phyloP scores from a whole-genome alignment of 257 asterid genomes.

The Solanum appendiculatum region DNA sequence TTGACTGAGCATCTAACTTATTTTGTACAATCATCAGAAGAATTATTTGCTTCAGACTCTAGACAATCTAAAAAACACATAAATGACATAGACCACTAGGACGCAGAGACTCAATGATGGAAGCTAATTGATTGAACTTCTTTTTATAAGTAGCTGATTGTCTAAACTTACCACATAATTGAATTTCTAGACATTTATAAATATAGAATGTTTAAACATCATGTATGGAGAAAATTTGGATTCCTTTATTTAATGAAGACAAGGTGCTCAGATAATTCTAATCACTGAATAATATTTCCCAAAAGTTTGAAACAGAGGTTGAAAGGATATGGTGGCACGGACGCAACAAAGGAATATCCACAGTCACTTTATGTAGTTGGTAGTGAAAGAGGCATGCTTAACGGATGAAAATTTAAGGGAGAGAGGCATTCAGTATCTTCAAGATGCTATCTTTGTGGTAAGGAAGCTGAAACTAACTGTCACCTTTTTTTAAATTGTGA shows the following conservation, averaged over 20 bases:
- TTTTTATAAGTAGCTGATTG: not conserved
- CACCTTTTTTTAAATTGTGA: not conserved
- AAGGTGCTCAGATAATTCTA: not conserved
- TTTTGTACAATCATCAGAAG: not conserved
- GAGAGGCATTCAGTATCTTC: not conserved
- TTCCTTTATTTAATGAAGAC: not conserved
- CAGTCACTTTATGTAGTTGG: not conserved
- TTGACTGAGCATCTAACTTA: not conserved
- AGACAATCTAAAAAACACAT: not conserved
- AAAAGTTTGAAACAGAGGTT: not conserved
- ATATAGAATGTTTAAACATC: not conserved
- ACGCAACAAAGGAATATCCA: not conserved
- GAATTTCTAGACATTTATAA: not conserved
- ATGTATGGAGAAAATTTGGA: not conserved
- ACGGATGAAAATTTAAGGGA: not conserved
- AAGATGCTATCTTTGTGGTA: not conserved
- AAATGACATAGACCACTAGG: not conserved
- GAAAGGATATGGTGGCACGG: not conserved
- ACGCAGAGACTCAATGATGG: not conserved
- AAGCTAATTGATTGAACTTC: not conserved
- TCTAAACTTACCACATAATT: not conserved
- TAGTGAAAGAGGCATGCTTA: not conserved
- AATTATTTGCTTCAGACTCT: not conserved
- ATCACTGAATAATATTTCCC: not conserved
- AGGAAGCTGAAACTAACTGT: not conserved